Base-by-base conservation (phyloP, 331 rosid genomes). In the Spiraea crenata region DNA sequence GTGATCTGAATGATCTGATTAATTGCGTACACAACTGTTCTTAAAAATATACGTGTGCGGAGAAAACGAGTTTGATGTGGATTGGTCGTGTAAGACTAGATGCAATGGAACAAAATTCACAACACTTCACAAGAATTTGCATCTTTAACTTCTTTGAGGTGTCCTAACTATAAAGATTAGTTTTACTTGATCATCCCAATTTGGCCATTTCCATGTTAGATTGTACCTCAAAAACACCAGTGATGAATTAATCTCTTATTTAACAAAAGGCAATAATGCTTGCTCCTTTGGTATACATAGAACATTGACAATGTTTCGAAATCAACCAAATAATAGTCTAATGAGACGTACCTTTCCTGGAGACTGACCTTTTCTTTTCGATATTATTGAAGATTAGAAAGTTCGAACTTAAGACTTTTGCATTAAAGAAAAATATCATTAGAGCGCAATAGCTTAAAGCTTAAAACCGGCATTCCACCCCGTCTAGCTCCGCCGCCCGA, bases 131-230 rank as follows among this genome's bases (percentile, higher is more conserved):
- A 45, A 19, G 3, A 6, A 52, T 17, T 52, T 2, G 0, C 2
- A n/a, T 3, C n/a, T 48, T 48, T 8, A 14, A 63, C 17, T 19
- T 61, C 9, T 62, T 6, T 5, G 0, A 15, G 17, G 39, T 25
- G 25, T 41, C 38, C 4, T 5, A 17, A 17, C 20, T 12, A 39
- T 68, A 38, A 39, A 45, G 25, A 40, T 6, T 3, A 54, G 14
- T 25, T 40, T 39, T 10, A 66, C 4, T 61, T 11, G 62, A 35
- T 35, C 15, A 38, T 45, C 54, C 17, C 49, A 4, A 51, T 51
- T 67, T 17, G 72, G 20, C 62, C 19, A 51, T 67, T 67, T 67
- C 12, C 42, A 7, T 69, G 63, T 9, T 38, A 20, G 20, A 54
- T 12, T 45, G 5, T 35, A 14, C 7, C 55, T 17, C 6, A 20